These are phyloP conservation scores for Delitschia confertaspora DNA, from an alignment of 495 filamentous ascomycete genomes.

Conservation along the genomic window DNA sequence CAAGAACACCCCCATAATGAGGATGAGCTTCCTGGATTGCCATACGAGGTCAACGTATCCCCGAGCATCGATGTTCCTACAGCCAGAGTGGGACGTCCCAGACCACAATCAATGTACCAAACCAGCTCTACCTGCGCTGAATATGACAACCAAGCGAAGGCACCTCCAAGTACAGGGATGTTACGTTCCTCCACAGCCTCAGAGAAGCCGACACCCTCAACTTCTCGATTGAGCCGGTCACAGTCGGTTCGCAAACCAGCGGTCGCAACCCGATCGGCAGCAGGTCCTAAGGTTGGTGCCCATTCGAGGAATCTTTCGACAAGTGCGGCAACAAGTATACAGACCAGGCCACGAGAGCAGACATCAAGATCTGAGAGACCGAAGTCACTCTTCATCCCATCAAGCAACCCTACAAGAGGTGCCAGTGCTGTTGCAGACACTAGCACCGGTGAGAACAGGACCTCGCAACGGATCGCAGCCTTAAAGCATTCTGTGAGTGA, in stretches of 20 bases:
- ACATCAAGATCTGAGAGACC: constrained; percentile 1
- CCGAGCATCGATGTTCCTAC: too few relatives aligned
- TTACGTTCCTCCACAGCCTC: background rate
- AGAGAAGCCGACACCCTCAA: constrained; percentile 2
- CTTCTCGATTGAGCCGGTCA: constrained; percentile 11
- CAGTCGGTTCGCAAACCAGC: constrained; percentile 20
- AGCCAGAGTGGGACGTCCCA: constrained; percentile 3
- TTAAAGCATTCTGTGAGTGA: constrained; percentile 15
- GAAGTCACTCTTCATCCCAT: constrained; percentile 7
- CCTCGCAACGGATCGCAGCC: constrained; percentile 6
- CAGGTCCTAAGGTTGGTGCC: background rate
- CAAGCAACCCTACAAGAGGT: background rate
- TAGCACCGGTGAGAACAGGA: background rate
- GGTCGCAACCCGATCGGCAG: constrained; percentile 2
- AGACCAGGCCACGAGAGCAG: background rate
- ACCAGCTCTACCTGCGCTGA: background rate
- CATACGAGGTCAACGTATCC: too few relatives aligned
- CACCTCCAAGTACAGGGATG: background rate
- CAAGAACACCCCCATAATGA: too few relatives aligned
- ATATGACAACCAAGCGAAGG: background rate
- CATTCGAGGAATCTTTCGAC: constrained; percentile 19
- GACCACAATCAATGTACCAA: constrained; percentile 23
- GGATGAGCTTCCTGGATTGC: too few relatives aligned
- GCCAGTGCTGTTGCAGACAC: constrained; percentile 2
- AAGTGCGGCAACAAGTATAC: constrained; percentile 1